A percentile compares a stretch with the other conserved stretches of the same genome.
phyloP scores from a whole-genome alignment of 2,329 filamentous ascomycete genomes.

The Aspergillus pseudonomiae region DNA sequence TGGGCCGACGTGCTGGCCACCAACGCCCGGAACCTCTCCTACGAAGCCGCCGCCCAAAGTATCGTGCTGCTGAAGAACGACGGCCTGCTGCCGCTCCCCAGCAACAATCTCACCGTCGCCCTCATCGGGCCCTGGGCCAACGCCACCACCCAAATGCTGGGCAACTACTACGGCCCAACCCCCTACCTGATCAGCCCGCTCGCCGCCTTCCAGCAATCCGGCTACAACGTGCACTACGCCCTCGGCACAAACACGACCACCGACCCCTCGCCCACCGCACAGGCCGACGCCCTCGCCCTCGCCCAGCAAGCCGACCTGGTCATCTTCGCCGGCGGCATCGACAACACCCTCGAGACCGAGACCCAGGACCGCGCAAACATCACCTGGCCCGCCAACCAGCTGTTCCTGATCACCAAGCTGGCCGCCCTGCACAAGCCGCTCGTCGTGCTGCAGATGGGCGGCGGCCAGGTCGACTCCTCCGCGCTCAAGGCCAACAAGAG shows the following conservation, averaged over 20 bases:
- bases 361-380: constrained; percentile 45
- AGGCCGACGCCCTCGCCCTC: constrained; percentile 34
- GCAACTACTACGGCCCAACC: constrained; percentile 61
- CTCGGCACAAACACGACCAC: constrained; percentile 39
- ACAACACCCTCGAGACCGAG: constrained; percentile 47
- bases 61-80: constrained; percentile 59
- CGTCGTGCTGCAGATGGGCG: constrained; percentile 48
- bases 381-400: constrained; percentile 47
- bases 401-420: constrained; percentile 44
- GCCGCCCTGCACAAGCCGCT: constrained; percentile 42
- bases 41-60: constrained; percentile 54
- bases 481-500: constrained; percentile 42
- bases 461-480: constrained; percentile 48
- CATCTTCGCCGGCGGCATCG: constrained; percentile 47
- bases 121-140: constrained; percentile 64
- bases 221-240: constrained; percentile 51
- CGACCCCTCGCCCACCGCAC: constrained; percentile 33
- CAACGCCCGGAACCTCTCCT: constrained; percentile 58
- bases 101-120: constrained; percentile 47
- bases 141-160: constrained; percentile 60
- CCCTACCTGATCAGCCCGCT: constrained; percentile 60
- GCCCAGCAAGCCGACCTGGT: constrained; percentile 41
- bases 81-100: constrained; percentile 49
- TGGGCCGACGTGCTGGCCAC: constrained; percentile 61
- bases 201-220: constrained; percentile 53